phyloP scores from a whole-genome alignment of 2,329 filamentous ascomycete species.

The Neonectria hederae region DNA sequence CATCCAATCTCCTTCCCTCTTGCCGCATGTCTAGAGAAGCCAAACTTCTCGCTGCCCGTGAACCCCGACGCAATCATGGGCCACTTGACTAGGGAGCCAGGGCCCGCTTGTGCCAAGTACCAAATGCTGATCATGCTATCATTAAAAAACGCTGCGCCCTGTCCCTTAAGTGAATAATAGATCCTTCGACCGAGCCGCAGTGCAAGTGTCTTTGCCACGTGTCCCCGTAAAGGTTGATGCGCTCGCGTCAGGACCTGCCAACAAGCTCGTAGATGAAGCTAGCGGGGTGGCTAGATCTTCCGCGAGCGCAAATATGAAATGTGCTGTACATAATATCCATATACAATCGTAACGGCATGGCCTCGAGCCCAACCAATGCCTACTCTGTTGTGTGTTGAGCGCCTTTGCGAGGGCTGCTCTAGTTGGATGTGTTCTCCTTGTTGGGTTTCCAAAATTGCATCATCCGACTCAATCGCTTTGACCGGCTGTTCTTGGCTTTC shows the following conservation, averaged over 20 bases:
- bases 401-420: constrained; percentile 11
- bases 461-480: constrained; percentile 76
- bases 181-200: constrained; percentile 26
- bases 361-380: constrained; percentile 30
- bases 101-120: constrained; percentile 45
- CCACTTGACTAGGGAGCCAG: constrained; percentile 31
- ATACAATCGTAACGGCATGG: constrained; percentile 47
- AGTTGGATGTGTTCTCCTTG: constrained; percentile 50
- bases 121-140: constrained; percentile 51
- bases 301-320: constrained; percentile 34
- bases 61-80: constrained; percentile 30
- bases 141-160: constrained; percentile 47
- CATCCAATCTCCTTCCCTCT: constrained; percentile 27
- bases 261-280: constrained; percentile 20
- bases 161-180: constrained; percentile 33
- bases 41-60: constrained; percentile 15
- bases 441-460: constrained; percentile 82
- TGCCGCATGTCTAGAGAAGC: constrained; percentile 17
- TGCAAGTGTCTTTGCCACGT: constrained; percentile 24
- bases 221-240: constrained; percentile 8
- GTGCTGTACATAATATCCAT: constrained; percentile 51
- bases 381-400: constrained; percentile 11
- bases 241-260: constrained; percentile 8
- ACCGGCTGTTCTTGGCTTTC: constrained; percentile 68
- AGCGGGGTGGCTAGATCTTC: constrained; percentile 10